Evolutionary conservation across 257 asterid genomes (phyloP), one percentile per base, ranked within the genome.

Genomic region (Solanum bulbocastanum): DNA sequence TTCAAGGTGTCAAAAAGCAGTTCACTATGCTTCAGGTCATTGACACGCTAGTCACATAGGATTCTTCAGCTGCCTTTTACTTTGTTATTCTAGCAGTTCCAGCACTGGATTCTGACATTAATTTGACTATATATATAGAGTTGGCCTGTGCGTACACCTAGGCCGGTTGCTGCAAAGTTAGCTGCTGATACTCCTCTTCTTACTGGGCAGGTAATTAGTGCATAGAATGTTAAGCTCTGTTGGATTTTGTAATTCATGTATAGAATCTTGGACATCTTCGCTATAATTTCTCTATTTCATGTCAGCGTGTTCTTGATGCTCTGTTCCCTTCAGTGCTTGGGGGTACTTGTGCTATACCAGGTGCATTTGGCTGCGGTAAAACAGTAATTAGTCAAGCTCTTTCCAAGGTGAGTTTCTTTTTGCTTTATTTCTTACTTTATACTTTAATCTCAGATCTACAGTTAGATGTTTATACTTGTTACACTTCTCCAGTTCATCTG

Each of bases 341-440:
- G 87, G 99, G 99, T 90, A 97, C 99, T 88, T 97, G 99, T 95
- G 99, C 99, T 87, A 97, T 97, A 88, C 99, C 99, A 73, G 99
- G 99, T 87, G 99, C 99, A 56, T 97, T 97, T 93, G 99, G 99
- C 87, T 97, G 99, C 91, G 99, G 99, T 22, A 97, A 97, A 93
- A 97, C 99, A 65, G 98, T 97, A 87, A 96, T 97, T 90, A 97
- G 99, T 96, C 99, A 97, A 91, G 99, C 99, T 42, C 98, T 97
- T 88, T 97, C 99, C 86, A 97, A 97, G 99, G 99, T 94, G 88
- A 91, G 56, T 46, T 88, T 39, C 23, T 75, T 88, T 85, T 30
- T 78, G 37, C 37, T 78, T n/a, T 27, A 76, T 39, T 76, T 40
- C 40, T 76, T 25, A 76, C 35, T 39, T 39, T 39, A 8, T 23